phyloP scores from a whole-genome alignment of 1,284 basidiomycete genomes.

The Fomitopsis palustris region DNA sequence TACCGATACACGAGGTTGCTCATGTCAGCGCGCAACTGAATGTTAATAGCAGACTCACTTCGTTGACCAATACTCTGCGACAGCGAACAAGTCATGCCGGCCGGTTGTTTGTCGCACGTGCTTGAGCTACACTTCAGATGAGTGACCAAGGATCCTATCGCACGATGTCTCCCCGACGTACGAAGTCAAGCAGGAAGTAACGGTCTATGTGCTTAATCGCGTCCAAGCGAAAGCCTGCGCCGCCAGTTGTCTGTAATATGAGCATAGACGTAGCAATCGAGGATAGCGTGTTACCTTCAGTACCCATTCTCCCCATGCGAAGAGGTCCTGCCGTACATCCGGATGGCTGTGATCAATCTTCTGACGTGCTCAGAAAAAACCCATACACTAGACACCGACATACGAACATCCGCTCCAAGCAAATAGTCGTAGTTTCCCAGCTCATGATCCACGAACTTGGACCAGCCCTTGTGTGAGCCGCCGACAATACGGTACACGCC shows the following conservation, averaged over 20 bases:
- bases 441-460: conserved; percentile 62
- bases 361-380: conserved; percentile 5
- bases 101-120: conserved; percentile 41
- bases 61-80: conserved; percentile 73
- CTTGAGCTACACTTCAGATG: conserved; percentile 43
- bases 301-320: conserved; percentile 70
- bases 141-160: conserved; percentile 11
- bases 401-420: conserved; percentile 54
- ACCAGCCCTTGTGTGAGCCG: conserved; percentile 64
- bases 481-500: conserved; percentile 62
- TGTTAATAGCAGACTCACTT: conserved; percentile 41
- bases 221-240: conserved; percentile 81
- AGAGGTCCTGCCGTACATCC: conserved; percentile 65
- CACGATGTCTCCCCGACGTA: conserved; percentile 32
- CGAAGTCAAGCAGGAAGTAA: conserved; percentile 62
- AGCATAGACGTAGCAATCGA: not conserved
- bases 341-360: conserved; percentile 87
- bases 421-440: conserved; percentile 82
- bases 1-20: conserved; percentile 21
- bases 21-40: not conserved
- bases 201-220: conserved; percentile 85
- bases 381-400: not conserved
- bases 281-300: conserved; percentile 40
- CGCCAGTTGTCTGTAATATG: conserved; percentile 64
- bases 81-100: conserved; percentile 56